These are phyloP conservation scores for Phytophthora idaei DNA, from an alignment of 352 stramenopile species.

Conservation along the genomic window DNA sequence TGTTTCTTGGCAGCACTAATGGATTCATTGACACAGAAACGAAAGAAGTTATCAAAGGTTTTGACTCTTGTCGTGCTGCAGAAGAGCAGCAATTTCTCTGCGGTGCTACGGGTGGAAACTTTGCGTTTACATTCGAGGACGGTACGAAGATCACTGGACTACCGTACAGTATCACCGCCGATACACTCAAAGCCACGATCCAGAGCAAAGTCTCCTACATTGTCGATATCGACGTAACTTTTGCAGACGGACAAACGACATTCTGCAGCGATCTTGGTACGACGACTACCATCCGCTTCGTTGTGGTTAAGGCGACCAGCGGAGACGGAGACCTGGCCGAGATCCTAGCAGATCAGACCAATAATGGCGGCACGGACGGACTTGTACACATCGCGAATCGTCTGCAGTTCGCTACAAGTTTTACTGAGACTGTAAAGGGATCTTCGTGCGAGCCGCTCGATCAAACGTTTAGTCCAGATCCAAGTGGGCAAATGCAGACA, in stretches of 20 bases:
- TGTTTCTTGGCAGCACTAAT: constrained; percentile 50
- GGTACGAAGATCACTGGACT: constrained; percentile 48
- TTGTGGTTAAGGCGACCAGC: constrained; percentile 50
- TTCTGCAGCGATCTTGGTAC: constrained; percentile 63
- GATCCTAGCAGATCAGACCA: constrained; percentile 56
- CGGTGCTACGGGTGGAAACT: constrained; percentile 66
- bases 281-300: constrained; percentile 65
- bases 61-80: constrained; percentile 69
- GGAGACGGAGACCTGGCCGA: constrained; percentile 64
- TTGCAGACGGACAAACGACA: constrained; percentile 27
- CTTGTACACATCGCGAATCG: constrained; percentile 70
- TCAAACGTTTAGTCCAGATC: constrained; percentile 48
- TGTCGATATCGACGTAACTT: constrained; percentile 67
- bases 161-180: constrained; percentile 48
- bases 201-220: constrained; percentile 57
- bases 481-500: constrained; percentile 49
- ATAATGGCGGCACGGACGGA: constrained; percentile 58
- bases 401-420: constrained; percentile 54
- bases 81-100: constrained; percentile 71
- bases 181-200: constrained; percentile 47
- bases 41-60: constrained; percentile 73
- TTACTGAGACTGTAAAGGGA: constrained; percentile 62
- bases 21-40: constrained; percentile 70
- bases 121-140: constrained; percentile 74
- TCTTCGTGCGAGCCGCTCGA: constrained; percentile 57